These are phyloP conservation scores for Syzygium aromaticum DNA, from an alignment of 345 rosid genomes.

Conservation along the genomic window DNA sequence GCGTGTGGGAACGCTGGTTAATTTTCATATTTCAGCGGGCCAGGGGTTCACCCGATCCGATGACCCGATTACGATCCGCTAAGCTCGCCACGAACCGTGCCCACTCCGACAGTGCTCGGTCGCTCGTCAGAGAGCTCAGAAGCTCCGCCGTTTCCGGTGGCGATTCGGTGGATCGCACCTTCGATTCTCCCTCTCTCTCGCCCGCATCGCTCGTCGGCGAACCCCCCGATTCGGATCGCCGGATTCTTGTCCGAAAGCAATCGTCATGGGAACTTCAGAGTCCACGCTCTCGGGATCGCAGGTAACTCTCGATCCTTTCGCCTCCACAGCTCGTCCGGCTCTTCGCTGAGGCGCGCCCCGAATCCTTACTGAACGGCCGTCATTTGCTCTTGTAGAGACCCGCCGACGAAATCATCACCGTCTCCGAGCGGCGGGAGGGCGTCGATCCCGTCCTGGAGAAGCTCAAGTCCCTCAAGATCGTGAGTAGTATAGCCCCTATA, in stretches of 20 bases:
- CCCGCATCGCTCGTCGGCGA: background rate
- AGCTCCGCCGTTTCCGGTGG: background rate
- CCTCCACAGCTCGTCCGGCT: background rate
- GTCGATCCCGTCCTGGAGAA: constrained; percentile 71
- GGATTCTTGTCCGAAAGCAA: background rate
- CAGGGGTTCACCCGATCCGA: background rate
- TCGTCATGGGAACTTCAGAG: constrained; percentile 18
- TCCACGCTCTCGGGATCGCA: constrained; percentile 34
- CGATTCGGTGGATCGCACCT: background rate
- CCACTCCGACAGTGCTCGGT: background rate
- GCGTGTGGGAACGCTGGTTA: background rate
- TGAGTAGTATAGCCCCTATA: constrained; percentile 12
- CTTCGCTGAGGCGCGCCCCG: background rate
- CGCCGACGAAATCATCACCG: constrained; percentile 71
- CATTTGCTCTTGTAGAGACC: constrained; percentile 14
- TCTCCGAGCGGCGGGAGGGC: constrained; percentile 47
- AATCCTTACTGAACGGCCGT: background rate
- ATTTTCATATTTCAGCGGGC: background rate
- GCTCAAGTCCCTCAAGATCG: constrained; percentile 72
- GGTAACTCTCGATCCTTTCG: constrained; percentile 19
- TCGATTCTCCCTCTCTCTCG: background rate
- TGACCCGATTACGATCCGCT: background rate
- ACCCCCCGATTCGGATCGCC: background rate
- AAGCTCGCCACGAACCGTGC: background rate
- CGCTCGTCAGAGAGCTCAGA: background rate